A percentile compares a stretch with the other conserved stretches of the same genome.
phyloP scores from a whole-genome alignment of 2,329 filamentous ascomycete species.

The Hypoxylon sp. region DNA sequence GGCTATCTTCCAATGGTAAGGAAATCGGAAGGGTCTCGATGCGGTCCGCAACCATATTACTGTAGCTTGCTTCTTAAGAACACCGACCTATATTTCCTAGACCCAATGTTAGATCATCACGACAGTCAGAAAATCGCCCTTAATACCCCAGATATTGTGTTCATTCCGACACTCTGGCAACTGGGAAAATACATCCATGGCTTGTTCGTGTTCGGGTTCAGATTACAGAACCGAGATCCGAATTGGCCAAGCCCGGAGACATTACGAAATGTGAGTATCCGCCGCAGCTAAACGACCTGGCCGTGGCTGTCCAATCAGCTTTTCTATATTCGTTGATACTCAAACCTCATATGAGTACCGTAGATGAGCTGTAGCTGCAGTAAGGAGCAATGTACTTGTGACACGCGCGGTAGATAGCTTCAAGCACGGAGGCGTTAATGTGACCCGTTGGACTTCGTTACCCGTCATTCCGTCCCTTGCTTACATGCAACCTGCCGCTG shows the following conservation, averaged over 20 bases:
- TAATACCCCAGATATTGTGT: constrained; percentile 7
- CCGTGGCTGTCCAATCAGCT: constrained; percentile 32
- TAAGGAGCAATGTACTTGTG: constrained; percentile 9
- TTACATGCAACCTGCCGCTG: constrained; percentile 22
- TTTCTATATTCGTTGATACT: constrained; percentile 21
- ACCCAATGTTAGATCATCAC: constrained; percentile 26
- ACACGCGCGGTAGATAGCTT: neutral
- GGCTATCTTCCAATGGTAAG: constrained; percentile 28
- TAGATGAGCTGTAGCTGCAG: constrained; percentile 13
- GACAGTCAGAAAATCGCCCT: constrained; percentile 14
- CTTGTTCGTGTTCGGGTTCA: constrained; percentile 38
- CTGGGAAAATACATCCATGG: constrained; percentile 14
- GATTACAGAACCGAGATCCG: constrained; percentile 39
- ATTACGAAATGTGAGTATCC: constrained; percentile 36
- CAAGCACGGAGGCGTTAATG: constrained; percentile 2
- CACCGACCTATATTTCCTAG: constrained; percentile 18
- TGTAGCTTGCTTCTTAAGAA: constrained; percentile 5
- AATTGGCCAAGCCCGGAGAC: constrained; percentile 28
- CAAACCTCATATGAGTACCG: constrained; percentile 14
- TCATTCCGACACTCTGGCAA: constrained; percentile 16
- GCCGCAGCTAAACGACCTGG: constrained; percentile 19
- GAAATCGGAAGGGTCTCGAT: constrained; percentile 22
- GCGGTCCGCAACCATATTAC: constrained; percentile 1
- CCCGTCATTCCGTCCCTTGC: constrained; percentile 3
- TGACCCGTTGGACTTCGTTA: constrained; percentile 9